Base-by-base conservation (phyloP, 2,329 filamentous ascomycete species). In the Ophiostoma himal-ulmi region DNA sequence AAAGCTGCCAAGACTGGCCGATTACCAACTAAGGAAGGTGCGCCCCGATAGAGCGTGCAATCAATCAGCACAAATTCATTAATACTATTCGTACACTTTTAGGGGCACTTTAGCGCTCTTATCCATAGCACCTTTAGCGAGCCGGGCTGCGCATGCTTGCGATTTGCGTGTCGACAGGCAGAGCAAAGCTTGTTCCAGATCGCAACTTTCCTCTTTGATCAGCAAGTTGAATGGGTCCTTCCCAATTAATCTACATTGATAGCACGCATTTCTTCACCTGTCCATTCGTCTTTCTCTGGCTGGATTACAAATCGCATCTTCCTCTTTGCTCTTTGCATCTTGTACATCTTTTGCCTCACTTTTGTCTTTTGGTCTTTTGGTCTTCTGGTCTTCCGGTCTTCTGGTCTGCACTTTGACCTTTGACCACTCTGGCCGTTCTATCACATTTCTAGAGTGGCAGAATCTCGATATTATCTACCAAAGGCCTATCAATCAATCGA, bases 61-160 rank as follows among this genome's bases (percentile, higher is more conserved):
- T 62, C 57, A 62, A 26, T 34, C 26, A 62, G 11, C 26, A 48
- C 44, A 30, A 30, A 30, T 30, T 30, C 30, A 30, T 30, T 30
- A 30, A 0, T 30, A 30, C 3, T 30, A 30, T 30, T 30, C 30
- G 30, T 30, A 30, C 44, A 48, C 20, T 20, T 7, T 48, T 7
- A 2, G 30, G 30, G 4, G 30, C 17, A 48, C 44, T 48, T 20
- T 48, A n/a, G 44, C 41, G n/a, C 52, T 57, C 52, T 26, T 57
- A 57, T 57, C 52, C 30, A 22, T 20, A 39, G 44, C 11, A 3
- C 22, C n/a, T 22, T 7, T 62, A 34, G 57, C 57, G 57, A 62
- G 26, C 57, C 57, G 57, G 36, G 26, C 57, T 62, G 57, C 57
- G 26, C 52, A 57, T 26, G 52, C 57, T 62, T 62, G 57, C 57